Evolutionary conservation across 2,329 filamentous ascomycete species (phyloP), one percentile per base, ranked within the genome.

Genomic region (Apiospora saccharicola): DNA sequence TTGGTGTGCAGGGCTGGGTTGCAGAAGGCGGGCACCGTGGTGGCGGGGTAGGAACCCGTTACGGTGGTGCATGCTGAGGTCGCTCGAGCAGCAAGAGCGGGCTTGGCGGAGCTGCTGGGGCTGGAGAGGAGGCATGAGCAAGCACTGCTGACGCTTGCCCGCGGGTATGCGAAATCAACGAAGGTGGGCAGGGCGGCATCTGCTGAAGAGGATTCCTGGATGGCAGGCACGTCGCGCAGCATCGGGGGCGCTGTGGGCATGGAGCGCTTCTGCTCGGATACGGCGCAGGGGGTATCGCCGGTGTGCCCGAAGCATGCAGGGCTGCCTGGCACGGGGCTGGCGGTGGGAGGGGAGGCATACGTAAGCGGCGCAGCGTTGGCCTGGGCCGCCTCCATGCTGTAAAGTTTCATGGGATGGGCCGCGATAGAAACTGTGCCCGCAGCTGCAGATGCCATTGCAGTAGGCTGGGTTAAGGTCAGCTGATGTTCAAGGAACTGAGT

Each of bases 1-100:
- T 80, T 80, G 44, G 72, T 73, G 72, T 75, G 75, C 34, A 71
- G 71, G n/a, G 78, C 77, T 2, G 79, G 79, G 19, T 76, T 74
- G 75, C 79, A 80, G 77, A 80, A 80, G 70, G 78, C 75, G 16
- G 79, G 78, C 12, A 80, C 70, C 2, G 78, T 80, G 8, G 76
- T 76, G 6, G 73, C 74, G 4, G 77, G 76, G 71, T 78, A 79
- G 26, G 22, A 43, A 22, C 78, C 78, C 3, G 44, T 71, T 69
- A 80, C 78, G 4, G 75, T 69, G 44, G 76, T 79, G 74, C 78
- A 80, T 46, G 74, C 71, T 1, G 67, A 24, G 41, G 61, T 19
- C 72, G 19, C 51, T 70, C 24, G 72, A 64, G 43, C 46, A 41
- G 34, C 67, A 41, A 22, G 34, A 6, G 34, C 57, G 1, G 19